These are phyloP conservation scores for Rhodocollybia butyracea DNA, from an alignment of 768 basidiomycete species.

Conservation along the genomic window DNA sequence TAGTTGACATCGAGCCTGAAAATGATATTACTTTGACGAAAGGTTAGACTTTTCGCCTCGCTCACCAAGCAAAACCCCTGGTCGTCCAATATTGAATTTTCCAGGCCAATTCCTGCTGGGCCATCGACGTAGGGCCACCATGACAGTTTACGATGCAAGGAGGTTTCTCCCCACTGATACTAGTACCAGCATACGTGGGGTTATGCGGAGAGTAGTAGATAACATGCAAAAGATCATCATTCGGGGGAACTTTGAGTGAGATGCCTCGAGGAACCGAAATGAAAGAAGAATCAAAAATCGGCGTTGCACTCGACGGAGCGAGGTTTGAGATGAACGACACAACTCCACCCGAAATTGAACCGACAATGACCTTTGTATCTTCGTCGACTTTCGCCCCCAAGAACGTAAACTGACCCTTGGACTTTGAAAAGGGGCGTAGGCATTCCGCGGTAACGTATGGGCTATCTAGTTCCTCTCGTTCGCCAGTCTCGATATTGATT, in stretches of 20 bases:
- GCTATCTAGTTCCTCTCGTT: constrained; percentile 27
- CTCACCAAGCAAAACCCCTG: constrained; percentile 70
- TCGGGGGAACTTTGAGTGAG: constrained; percentile 19
- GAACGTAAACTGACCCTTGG: constrained; percentile 34
- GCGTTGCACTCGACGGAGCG: no score
- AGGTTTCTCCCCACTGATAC: constrained; percentile 48
- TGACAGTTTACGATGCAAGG: constrained; percentile 66
- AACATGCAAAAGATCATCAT: constrained; percentile 47
- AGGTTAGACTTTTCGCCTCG: no score
- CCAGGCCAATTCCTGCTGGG: constrained; percentile 48
- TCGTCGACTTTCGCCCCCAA: constrained; percentile 39
- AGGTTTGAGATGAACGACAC: no score
- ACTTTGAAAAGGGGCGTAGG: constrained; percentile 31
- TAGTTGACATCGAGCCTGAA: constrained; percentile 73
- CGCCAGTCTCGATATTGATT: constrained; percentile 21
- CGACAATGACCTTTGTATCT: constrained; percentile 30
- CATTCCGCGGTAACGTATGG: constrained; percentile 41
- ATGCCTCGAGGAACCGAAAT: constrained; percentile 26
- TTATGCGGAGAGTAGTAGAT: constrained; percentile 69
- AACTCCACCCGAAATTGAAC: constrained; percentile 13
- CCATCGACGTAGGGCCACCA: constrained; percentile 55
- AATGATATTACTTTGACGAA: no score
- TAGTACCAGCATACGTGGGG: constrained; percentile 50
- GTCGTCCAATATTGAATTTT: constrained; percentile 64
- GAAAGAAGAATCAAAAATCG: constrained; percentile 7